A percentile compares a stretch with the other conserved stretches of the same genome.
These are phyloP conservation scores for Ustilago cynodontis DNA, from an alignment of 1,284 basidiomycete genomes.

Conservation along the genomic window DNA sequence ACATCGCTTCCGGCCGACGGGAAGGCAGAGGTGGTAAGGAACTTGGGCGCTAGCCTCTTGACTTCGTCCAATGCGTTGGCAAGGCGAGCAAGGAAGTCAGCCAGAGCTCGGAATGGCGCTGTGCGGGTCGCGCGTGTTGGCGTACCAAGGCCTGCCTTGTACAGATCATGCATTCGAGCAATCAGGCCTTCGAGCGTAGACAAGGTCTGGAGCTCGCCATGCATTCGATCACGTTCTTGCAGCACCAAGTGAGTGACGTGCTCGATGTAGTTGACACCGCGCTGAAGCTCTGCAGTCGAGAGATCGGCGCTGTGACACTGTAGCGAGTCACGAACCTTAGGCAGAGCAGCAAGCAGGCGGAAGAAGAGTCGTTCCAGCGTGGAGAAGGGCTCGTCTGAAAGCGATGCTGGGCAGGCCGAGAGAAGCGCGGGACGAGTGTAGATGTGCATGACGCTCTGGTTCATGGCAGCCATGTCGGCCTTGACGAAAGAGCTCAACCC, in stretches of 20 bases:
- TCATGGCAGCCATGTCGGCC: constrained; percentile 78
- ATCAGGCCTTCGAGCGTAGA: constrained; percentile 27
- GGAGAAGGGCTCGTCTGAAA: constrained; percentile 70
- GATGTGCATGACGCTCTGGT: constrained; percentile 79
- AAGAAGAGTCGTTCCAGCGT: constrained; percentile 79
- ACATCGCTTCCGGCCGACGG: constrained; percentile 13
- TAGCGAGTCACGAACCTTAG: constrained; percentile 78
- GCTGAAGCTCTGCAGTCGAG: constrained; percentile 83
- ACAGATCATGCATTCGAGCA: constrained; percentile 18
- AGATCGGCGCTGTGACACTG: constrained; percentile 84
- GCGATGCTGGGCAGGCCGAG: constrained; percentile 21
- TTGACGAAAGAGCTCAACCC: constrained; percentile 75
- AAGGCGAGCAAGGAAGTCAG: constrained; percentile 43
- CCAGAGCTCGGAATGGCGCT: constrained; percentile 24
- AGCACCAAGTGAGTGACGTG: constrained; percentile 72
- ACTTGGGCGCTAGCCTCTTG: constrained; percentile 30
- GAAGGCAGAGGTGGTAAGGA: constrained; percentile 36
- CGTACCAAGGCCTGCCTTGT: constrained; percentile 14
- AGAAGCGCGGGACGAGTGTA: constrained; percentile 73
- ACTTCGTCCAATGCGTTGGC: constrained; percentile 32
- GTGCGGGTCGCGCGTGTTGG: constrained; percentile 6
- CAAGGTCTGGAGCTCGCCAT: constrained; percentile 26
- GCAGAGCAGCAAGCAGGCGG: constrained; percentile 79
- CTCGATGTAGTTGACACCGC: constrained; percentile 84
- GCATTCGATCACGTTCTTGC: constrained; percentile 48